Percentiles rank a stretch among this genome's conserved stretches.
Conservation (phyloP, 768 basidiomycete genomes). For the Calocera viscosa region DNA sequence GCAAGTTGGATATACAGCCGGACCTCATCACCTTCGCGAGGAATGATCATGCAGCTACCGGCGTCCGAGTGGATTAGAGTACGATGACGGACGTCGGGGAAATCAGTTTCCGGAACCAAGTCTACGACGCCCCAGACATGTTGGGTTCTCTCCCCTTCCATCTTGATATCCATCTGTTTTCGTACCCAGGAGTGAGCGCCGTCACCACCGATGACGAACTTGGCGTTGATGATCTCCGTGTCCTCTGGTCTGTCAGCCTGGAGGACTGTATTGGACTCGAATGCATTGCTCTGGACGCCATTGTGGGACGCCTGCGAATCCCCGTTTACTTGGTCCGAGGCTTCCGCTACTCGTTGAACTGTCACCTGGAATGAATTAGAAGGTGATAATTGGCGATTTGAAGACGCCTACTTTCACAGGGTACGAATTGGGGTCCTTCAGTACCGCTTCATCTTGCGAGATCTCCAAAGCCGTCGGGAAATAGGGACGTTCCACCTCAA, state of each 20-base stretch:
- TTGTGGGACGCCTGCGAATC: slow-evolving; percentile 1
- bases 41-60: slow-evolving; percentile 15
- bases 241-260: slow-evolving; percentile 14
- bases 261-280: not conserved
- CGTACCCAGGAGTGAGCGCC: slow-evolving; percentile 23
- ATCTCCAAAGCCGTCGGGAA: slow-evolving; percentile 22
- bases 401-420: slow-evolving; percentile 16
- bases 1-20: not conserved
- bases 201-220: slow-evolving; percentile 66
- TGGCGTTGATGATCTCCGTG: slow-evolving; percentile 49
- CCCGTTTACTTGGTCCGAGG: not conserved
- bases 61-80: slow-evolving; percentile 18
- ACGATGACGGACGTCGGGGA: slow-evolving; percentile 17
- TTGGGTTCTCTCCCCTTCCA: slow-evolving; percentile 21
- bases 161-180: slow-evolving; percentile 13
- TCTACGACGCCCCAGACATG: slow-evolving; percentile 21
- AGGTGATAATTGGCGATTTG: not conserved
- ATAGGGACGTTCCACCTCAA: slow-evolving; percentile 22
- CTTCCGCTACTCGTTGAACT: not conserved
- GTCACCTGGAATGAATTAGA: not conserved
- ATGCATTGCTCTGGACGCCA: not conserved
- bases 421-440: slow-evolving; percentile 20
- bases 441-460: slow-evolving; percentile 19
- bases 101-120: slow-evolving; percentile 16
- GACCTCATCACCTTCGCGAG: slow-evolving; percentile 4